Conservation (phyloP, 768 basidiomycete species). For the Leccinum pellstonianum region DNA sequence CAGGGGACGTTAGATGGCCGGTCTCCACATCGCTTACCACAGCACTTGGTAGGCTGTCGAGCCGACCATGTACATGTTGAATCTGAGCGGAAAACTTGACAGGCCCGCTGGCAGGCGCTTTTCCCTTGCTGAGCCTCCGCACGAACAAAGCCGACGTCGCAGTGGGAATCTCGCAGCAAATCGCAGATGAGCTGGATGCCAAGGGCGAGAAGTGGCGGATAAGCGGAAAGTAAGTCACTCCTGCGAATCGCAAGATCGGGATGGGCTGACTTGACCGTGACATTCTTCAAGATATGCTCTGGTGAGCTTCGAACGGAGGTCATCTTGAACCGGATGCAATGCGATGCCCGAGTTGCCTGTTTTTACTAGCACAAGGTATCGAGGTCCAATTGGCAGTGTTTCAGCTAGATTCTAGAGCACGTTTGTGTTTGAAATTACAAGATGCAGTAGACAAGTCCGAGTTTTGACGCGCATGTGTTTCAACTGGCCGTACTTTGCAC, state of each 20-base stretch:
- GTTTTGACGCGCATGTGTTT: neutral
- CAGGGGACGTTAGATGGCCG: constrained; percentile 88
- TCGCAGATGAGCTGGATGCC: constrained; percentile 65
- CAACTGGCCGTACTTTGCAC: neutral
- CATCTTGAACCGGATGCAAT: neutral
- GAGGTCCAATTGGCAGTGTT: neutral
- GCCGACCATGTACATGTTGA: neutral
- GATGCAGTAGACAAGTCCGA: neutral
- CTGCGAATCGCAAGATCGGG: neutral
- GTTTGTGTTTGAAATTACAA: neutral
- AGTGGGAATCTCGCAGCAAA: constrained; percentile 68
- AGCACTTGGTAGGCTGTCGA: constrained; percentile 57
- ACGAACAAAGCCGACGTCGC: constrained; percentile 97
- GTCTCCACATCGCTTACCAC: constrained; percentile 69
- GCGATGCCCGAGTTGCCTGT: neutral
- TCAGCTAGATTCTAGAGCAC: neutral
- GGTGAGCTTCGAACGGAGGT: constrained; percentile 30
- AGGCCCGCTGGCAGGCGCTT: constrained; percentile 78
- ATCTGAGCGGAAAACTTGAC: constrained; percentile 9
- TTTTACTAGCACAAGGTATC: neutral
- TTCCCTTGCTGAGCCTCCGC: constrained; percentile 80
- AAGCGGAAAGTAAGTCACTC: constrained; percentile 62
- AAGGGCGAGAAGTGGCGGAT: constrained; percentile 73
- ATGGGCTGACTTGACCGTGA: neutral
- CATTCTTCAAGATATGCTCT: constrained; percentile 27